Conservation (phyloP, 1,284 basidiomycete genomes). For the Tremellales sp. region DNA sequence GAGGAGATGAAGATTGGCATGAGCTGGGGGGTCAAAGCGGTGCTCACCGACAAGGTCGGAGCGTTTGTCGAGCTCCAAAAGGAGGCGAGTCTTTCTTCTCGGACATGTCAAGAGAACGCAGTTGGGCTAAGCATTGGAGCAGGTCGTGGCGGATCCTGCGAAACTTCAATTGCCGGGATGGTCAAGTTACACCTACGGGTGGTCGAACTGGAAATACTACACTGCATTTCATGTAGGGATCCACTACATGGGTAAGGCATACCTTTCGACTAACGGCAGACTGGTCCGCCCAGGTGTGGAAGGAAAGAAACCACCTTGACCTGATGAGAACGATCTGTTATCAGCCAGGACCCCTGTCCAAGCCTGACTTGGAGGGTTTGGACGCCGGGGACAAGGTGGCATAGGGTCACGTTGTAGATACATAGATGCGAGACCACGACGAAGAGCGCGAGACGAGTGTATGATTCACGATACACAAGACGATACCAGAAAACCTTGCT, state of each 20-base stretch:
- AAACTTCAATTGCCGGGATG: slow-evolving; percentile 31
- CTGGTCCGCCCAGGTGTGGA: slow-evolving; percentile 24
- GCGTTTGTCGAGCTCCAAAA: slow-evolving; percentile 35
- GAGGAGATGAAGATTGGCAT: slow-evolving; percentile 90
- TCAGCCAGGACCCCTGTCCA: slow-evolving; percentile 36
- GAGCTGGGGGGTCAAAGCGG: slow-evolving; percentile 83
- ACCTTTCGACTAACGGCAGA: slow-evolving; percentile 1
- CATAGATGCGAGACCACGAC: too few species aligned
- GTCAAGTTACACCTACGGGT: slow-evolving; percentile 37
- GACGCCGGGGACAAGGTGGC: too few species aligned
- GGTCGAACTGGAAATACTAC: slow-evolving; percentile 47
- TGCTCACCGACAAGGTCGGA: slow-evolving; percentile 71
- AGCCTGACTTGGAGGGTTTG: slow-evolving; percentile 36
- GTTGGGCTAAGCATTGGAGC: not conserved
- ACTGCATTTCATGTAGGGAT: slow-evolving; percentile 43
- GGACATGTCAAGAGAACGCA: not conserved
- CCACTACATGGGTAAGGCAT: slow-evolving; percentile 1
- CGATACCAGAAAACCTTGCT: too few species aligned
- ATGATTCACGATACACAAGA: too few species aligned
- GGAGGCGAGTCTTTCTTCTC: slow-evolving; percentile 29
- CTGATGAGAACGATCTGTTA: slow-evolving; percentile 40
- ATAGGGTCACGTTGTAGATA: too few species aligned
- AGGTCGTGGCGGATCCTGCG: slow-evolving; percentile 33
- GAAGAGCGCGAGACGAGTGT: too few species aligned
- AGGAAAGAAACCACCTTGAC: slow-evolving; percentile 40